Percentiles rank a stretch among this genome's conserved stretches.
Evolutionary conservation across 1,139 yeast species (phyloP).

Genomic region (Zygoascus sp.): DNA sequence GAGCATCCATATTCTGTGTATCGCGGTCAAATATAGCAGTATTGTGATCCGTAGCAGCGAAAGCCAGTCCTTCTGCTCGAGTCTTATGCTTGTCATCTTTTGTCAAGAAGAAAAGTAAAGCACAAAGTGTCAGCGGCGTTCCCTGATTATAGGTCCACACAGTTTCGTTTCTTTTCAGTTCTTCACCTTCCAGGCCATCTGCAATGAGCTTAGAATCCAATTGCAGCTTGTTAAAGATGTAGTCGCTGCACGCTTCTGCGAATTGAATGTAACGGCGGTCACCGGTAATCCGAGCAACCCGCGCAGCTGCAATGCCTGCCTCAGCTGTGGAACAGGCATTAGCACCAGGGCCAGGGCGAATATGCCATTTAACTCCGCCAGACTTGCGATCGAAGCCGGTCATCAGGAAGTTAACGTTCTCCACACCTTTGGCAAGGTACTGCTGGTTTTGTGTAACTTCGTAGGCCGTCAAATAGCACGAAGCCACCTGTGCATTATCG

Average conservation of each 20-base stretch:
- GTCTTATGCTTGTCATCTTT: conserved; percentile 51
- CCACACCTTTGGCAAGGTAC: conserved; percentile 55
- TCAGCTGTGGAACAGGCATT: conserved; percentile 69
- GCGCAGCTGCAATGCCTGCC: conserved; percentile 62
- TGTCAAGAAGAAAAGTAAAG: conserved; percentile 51
- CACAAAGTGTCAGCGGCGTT: conserved; percentile 54
- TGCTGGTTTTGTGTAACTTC: conserved; percentile 58
- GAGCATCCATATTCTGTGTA: conserved; percentile 46
- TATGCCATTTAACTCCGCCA: conserved; percentile 62
- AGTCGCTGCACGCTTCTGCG: conserved; percentile 52
- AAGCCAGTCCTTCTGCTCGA: conserved; percentile 56
- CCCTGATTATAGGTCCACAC: conserved; percentile 75
- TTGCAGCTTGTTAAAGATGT: conserved; percentile 49
- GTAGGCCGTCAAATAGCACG: conserved; percentile 62
- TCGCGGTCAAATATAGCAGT: conserved; percentile 63
- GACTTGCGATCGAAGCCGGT: conserved; percentile 55
- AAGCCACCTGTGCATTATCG: conserved; percentile 72
- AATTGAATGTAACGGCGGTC: conserved; percentile 45
- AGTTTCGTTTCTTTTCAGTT: conserved; percentile 42
- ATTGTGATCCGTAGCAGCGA: conserved; percentile 53
- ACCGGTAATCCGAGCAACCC: conserved; percentile 52
- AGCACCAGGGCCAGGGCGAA: conserved; percentile 49
- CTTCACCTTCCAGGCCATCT: conserved; percentile 55
- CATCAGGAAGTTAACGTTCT: conserved; percentile 57
- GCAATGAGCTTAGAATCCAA: conserved; percentile 55